These are phyloP conservation scores for Albifimbria verrucaria DNA, from an alignment of 2,329 filamentous ascomycete genomes.

Conservation along the genomic window DNA sequence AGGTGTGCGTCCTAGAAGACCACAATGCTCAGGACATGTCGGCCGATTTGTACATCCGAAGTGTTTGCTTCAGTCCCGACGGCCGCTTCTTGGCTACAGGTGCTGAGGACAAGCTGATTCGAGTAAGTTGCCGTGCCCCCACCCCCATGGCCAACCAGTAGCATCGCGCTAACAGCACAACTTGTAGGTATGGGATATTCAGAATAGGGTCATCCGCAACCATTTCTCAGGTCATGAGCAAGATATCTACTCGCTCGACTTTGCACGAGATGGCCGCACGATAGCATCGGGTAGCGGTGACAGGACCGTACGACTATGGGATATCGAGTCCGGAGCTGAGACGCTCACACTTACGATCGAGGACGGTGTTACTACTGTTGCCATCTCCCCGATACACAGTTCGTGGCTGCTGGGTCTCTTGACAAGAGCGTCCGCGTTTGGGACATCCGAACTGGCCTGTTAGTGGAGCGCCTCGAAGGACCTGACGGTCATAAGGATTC, in stretches of 20 bases:
- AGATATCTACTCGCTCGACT: slow-evolving; percentile 96
- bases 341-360: slow-evolving; percentile 87
- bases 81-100: slow-evolving; percentile 92
- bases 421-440: slow-evolving; percentile 98
- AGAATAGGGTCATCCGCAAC: slow-evolving; percentile 76
- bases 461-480: slow-evolving; percentile 89
- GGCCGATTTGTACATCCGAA: slow-evolving; percentile 93
- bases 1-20: slow-evolving; percentile 87
- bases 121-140: slow-evolving; percentile 54
- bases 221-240: slow-evolving; percentile 97
- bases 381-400: slow-evolving; percentile 92
- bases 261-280: slow-evolving; percentile 85
- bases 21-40: slow-evolving; percentile 74
- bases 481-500: slow-evolving; percentile 94
- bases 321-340: slow-evolving; percentile 80
- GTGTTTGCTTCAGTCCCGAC: slow-evolving; percentile 97
- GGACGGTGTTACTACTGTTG: slow-evolving; percentile 95
- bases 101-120: slow-evolving; percentile 95
- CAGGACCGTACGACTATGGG: slow-evolving; percentile 92
- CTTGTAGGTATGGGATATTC: slow-evolving; percentile 88
- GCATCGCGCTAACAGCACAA: neutral
- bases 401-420: slow-evolving; percentile 88
- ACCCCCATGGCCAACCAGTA: neutral
- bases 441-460: slow-evolving; percentile 82
- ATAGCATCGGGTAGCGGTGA: slow-evolving; percentile 97